phyloP scores from a whole-genome alignment of 805 yeast species.

The Metschnikowia anglica region DNA sequence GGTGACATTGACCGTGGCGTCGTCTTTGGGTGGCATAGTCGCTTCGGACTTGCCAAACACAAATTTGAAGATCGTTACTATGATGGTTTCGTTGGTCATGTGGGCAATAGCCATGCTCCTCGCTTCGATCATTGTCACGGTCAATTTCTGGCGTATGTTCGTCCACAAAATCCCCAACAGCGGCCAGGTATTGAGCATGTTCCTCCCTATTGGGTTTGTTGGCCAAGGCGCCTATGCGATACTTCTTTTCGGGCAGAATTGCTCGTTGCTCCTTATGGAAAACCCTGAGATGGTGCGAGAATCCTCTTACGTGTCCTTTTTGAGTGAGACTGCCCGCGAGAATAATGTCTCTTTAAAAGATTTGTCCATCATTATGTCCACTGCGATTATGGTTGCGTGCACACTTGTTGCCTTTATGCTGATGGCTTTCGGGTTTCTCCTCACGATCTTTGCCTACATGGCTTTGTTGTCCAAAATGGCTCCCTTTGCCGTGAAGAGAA shows the following conservation, averaged over 20 bases:
- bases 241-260: constrained; percentile 51
- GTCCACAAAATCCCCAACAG: constrained; percentile 60
- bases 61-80: constrained; percentile 50
- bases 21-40: constrained; percentile 67
- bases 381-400: constrained; percentile 18
- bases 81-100: constrained; percentile 53
- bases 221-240: constrained; percentile 84
- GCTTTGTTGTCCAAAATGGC: constrained; percentile 43
- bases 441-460: constrained; percentile 37
- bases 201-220: constrained; percentile 77
- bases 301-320: constrained; percentile 15
- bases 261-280: constrained; percentile 23
- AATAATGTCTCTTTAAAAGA: constrained; percentile 5
- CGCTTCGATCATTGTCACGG: constrained; percentile 53
- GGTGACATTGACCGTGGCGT: constrained; percentile 76
- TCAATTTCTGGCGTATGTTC: constrained; percentile 60
- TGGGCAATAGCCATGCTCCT: constrained; percentile 70
- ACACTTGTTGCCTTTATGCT: constrained; percentile 40
- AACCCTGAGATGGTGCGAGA: constrained; percentile 8
- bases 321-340: constrained; percentile 9
- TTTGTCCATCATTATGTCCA: constrained; percentile 11
- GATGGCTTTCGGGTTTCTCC: constrained; percentile 58
- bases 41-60: constrained; percentile 41
- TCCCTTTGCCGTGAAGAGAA: constrained; percentile 35
- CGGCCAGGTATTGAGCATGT: constrained; percentile 57